These are phyloP conservation scores for Aspergillus bertholletiae DNA, from an alignment of 495 filamentous ascomycete genomes.

Conservation along the genomic window DNA sequence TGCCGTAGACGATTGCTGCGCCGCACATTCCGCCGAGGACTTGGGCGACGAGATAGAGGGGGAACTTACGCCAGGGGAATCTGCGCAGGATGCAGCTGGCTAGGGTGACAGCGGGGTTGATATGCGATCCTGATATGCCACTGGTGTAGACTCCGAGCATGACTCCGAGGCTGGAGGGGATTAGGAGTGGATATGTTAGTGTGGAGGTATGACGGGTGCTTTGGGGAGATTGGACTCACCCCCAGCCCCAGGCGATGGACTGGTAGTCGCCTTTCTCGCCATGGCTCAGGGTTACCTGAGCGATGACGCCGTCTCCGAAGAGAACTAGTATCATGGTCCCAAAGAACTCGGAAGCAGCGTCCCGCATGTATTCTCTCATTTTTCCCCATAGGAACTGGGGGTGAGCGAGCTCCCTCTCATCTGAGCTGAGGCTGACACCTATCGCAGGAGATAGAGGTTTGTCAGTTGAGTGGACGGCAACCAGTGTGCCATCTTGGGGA, in stretches of 20 bases:
- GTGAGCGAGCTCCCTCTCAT: neutral
- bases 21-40: constrained; percentile 52
- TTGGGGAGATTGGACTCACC: constrained; percentile 34
- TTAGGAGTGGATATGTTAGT: constrained; percentile 4
- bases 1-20: constrained; percentile 53
- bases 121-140: constrained; percentile 55
- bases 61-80: constrained; percentile 59
- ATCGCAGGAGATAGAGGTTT: neutral
- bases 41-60: constrained; percentile 52
- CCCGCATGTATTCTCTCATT: constrained; percentile 42
- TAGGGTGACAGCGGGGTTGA: constrained; percentile 66
- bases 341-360: constrained; percentile 61
- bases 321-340: constrained; percentile 61
- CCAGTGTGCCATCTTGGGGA: neutral
- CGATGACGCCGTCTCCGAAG: constrained; percentile 61
- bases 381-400: constrained; percentile 42
- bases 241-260: constrained; percentile 61
- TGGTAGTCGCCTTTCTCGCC: constrained; percentile 53
- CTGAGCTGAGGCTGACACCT: neutral
- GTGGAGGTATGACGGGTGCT: neutral
- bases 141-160: constrained; percentile 66
- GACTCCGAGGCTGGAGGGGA: constrained; percentile 45
- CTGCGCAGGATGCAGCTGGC: constrained; percentile 58
- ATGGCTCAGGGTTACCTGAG: constrained; percentile 54
- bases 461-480: neutral